A percentile compares a stretch with the other conserved stretches of the same genome.
phyloP scores from a whole-genome alignment of 768 basidiomycete genomes.

The Suillus discolor region DNA sequence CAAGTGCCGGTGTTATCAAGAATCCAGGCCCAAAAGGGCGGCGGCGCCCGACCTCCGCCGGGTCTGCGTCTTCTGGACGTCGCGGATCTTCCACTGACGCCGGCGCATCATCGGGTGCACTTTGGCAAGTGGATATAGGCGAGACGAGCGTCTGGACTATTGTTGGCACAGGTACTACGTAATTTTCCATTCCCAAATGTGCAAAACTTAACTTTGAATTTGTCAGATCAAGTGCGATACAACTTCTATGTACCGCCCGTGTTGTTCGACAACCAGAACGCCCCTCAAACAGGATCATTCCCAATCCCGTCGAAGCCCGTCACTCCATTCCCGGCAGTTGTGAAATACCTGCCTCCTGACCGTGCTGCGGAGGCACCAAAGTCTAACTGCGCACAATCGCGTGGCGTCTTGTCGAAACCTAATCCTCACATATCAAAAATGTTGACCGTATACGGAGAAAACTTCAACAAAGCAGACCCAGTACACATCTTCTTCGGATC shows the following conservation, averaged over 20 bases:
- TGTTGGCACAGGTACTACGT: conserved; percentile 77
- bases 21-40: conserved; percentile 49
- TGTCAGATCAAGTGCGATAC: conserved; percentile 84
- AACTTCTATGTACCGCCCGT: conserved; percentile 91
- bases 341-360: conserved; percentile 90
- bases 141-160: conserved; percentile 96
- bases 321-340: conserved; percentile 84
- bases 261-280: conserved; percentile 78
- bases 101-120: conserved; percentile 73
- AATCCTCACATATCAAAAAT: conserved; percentile 78
- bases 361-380: conserved; percentile 84
- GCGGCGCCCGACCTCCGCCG: conserved; percentile 76
- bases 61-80: conserved; percentile 66
- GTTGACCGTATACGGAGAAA: conserved; percentile 87
- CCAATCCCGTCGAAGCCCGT: conserved; percentile 81
- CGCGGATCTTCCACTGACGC: conserved; percentile 69
- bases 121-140: conserved; percentile 90
- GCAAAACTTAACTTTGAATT: conserved; percentile 12
- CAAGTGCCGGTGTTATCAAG: conserved; percentile 57
- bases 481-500: conserved; percentile 85
- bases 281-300: conserved; percentile 71
- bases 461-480: conserved; percentile 83
- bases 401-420: conserved; percentile 73
- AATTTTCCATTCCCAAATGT: conserved; percentile 10
- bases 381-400: conserved; percentile 63